Conservation (phyloP, 192 early-diverging fungal species). For the Mortierella claussenii region DNA sequence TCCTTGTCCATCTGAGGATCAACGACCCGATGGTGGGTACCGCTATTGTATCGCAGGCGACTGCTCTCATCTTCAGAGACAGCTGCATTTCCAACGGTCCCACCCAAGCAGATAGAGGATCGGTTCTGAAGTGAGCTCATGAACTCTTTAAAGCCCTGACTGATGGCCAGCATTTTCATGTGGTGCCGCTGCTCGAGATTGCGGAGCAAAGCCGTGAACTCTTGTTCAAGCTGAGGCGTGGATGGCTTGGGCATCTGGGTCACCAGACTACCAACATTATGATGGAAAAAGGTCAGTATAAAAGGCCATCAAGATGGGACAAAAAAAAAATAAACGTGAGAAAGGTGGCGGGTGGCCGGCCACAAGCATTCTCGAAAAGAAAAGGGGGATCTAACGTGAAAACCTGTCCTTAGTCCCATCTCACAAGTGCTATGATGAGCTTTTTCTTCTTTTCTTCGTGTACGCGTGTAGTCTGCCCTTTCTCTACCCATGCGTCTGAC, state of each 20-base stretch:
- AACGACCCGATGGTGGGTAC: constrained; percentile 55
- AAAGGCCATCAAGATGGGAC: too few relatives aligned
- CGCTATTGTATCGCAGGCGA: constrained; percentile 54
- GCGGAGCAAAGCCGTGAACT: constrained; percentile 43
- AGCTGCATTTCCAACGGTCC: constrained; percentile 52
- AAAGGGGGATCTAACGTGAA: too few relatives aligned
- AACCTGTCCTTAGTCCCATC: too few relatives aligned
- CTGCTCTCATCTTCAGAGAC: constrained; percentile 48
- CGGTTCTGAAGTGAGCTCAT: constrained; percentile 32
- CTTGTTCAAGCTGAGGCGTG: constrained; percentile 49
- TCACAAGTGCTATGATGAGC: too few relatives aligned
- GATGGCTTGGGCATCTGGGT: constrained; percentile 55
- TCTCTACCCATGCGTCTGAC: too few relatives aligned
- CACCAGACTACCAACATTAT: constrained; percentile 63
- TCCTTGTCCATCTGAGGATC: constrained; percentile 60
- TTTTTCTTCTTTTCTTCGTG: too few relatives aligned
- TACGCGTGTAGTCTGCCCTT: too few relatives aligned
- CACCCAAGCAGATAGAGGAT: too few relatives aligned
- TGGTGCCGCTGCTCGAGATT: constrained; percentile 50
- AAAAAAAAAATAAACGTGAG: too few relatives aligned
- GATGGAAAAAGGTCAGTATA: too few relatives aligned
- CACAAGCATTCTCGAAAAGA: too few relatives aligned
- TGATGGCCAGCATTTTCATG: constrained; percentile 49
- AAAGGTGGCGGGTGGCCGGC: too few relatives aligned
- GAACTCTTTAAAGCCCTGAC: constrained; percentile 44